phyloP scores from a whole-genome alignment of 192 early-diverging fungal species.

The Podila epicladia region DNA sequence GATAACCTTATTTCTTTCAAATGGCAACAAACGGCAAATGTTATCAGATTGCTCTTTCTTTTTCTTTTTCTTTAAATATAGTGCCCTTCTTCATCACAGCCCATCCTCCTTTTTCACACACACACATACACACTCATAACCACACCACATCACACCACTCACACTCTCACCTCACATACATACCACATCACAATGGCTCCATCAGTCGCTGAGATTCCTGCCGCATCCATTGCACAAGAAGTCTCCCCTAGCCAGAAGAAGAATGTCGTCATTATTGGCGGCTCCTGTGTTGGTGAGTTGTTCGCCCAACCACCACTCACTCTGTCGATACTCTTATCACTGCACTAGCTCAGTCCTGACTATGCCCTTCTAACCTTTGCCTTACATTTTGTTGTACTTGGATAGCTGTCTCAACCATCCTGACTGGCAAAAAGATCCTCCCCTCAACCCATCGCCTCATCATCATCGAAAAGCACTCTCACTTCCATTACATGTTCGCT shows the following conservation, averaged over 20 bases:
- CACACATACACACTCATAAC: background rate
- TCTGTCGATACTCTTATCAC: background rate
- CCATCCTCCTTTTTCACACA: background rate
- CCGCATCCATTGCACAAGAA: background rate
- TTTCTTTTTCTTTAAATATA: no score
- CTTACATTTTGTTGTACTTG: background rate
- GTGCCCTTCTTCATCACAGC: no score
- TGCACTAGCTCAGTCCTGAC: background rate
- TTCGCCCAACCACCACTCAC: background rate
- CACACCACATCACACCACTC: background rate
- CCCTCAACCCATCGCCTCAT: slow-evolving; percentile 61
- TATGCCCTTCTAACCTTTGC: background rate
- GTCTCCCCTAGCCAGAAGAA: slow-evolving; percentile 15
- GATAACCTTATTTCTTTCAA: background rate
- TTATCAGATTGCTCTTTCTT: background rate
- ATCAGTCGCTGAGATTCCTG: slow-evolving; percentile 10
- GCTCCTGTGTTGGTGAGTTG: slow-evolving; percentile 57
- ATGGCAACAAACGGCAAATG: background rate
- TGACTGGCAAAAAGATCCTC: slow-evolving; percentile 42
- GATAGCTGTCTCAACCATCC: slow-evolving; percentile 36
- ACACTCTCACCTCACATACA: background rate
- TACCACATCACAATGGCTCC: slow-evolving; percentile 9
- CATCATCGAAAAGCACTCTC: slow-evolving; percentile 66
- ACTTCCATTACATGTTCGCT: slow-evolving; percentile 71
- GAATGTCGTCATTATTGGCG: slow-evolving; percentile 59